phyloP scores from a whole-genome alignment of 1,139 yeast species.

The Citeromyces hawaiiensis region DNA sequence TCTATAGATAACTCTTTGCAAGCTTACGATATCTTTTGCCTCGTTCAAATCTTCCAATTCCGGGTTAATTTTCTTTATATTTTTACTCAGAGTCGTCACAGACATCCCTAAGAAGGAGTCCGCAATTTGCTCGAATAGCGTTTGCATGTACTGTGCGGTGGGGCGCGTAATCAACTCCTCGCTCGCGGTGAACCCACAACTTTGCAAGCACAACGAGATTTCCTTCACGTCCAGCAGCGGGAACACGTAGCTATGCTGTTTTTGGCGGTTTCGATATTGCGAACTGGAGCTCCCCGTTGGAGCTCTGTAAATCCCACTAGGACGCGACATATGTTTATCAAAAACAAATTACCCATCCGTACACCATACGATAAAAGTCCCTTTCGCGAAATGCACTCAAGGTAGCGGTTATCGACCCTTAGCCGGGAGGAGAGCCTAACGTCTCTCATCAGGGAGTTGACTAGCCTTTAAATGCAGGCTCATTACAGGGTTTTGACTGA shows the following conservation, averaged over 20 bases:
- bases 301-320: constrained; percentile 16
- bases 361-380: background rate
- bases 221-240: constrained; percentile 60
- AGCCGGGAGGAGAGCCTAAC: too few species aligned
- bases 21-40: constrained; percentile 32
- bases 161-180: constrained; percentile 59
- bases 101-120: constrained; percentile 58
- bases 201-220: constrained; percentile 44
- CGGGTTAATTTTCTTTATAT: constrained; percentile 16
- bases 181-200: constrained; percentile 48
- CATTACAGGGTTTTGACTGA: too few species aligned
- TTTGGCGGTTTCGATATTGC: constrained; percentile 14
- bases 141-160: constrained; percentile 44
- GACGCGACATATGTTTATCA: constrained; percentile 21
- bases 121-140: constrained; percentile 56
- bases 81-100: constrained; percentile 25
- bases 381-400: too few species aligned
- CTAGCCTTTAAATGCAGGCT: too few species aligned
- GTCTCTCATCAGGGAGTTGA: too few species aligned
- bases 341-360: too few species aligned
- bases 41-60: constrained; percentile 21
- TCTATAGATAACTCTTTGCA: constrained; percentile 45
- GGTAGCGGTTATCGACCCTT: too few species aligned
- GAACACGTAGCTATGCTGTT: constrained; percentile 23
- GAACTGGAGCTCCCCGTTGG: constrained; percentile 5